Base-by-base conservation (phyloP, 2,329 filamentous ascomycete species). In the Penicillium sp. region DNA sequence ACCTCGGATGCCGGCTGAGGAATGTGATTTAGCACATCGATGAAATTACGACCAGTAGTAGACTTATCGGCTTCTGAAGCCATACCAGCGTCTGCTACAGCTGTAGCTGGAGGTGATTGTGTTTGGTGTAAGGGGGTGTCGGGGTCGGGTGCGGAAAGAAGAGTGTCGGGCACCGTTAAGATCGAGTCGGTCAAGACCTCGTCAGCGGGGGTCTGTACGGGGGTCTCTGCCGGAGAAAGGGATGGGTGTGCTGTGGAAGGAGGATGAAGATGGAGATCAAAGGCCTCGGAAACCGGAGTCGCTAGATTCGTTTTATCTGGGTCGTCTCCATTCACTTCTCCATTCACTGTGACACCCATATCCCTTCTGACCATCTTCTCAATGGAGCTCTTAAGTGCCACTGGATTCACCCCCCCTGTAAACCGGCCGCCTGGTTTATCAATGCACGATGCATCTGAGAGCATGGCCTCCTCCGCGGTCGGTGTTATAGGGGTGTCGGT, bases 401-500 rank as follows among this genome's bases (percentile, higher is more conserved):
- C 21, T n/a, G 27, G 33, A 46, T 46, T 51, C 27, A 56, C 53
- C 13, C 35, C 26, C 24, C 39, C 58, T 44, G 31, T 56, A 19
- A 54, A 50, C 22, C 45, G 19, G 21, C 48, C 39, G 33, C 35
- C 41, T 19, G 48, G 48, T 31, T 43, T 31, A 43, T 64, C 62
- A 13, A 31, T 11, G 45, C 51, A 56, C 26, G 55, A 19, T 22
- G 46, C 35, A 45, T 52, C 56, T 16, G 52, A 43, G 19, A 41
- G 24, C 29, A 57, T 56, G 24, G 57, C 55, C 33, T 61, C 63
- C 43, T 65, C 59, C 55, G 68, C 53, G 43, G 62, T 62, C 53
- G 68, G 61, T 16, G 64, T 65, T 43, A 65, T 61, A 22, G 59
- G 57, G 51, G 60, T 59, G 19, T 60, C 57, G n/a, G 59, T 54